Base-by-base conservation (phyloP, 768 basidiomycete genomes). In the Chalciporus piperatus region DNA sequence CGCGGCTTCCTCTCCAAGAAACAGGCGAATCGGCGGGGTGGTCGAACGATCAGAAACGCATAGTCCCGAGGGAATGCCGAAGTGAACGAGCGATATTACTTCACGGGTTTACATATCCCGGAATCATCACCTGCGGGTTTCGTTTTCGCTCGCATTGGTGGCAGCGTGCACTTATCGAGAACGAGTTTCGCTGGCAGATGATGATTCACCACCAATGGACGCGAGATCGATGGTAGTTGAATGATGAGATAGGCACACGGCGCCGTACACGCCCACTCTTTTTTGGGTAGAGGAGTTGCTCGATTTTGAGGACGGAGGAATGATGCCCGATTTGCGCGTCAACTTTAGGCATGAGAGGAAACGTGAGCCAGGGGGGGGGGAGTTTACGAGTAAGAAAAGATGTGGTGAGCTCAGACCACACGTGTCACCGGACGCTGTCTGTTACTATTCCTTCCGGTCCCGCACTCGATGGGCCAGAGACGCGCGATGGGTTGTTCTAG, bases 21-120 rank as follows among this genome's bases (percentile, higher is more conserved):
- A 40, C 13, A 25, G 38, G 35, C 4, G 25, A 41, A 41, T 32
- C 30, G 35, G 37, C 22, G 35, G 35, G 45, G 35, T 13, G 4
- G 19, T 20, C n/a, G 12, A 46, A 33, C 20, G 20, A 23, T 20
- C 45, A 45, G 48, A 45, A 46, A 11, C 25, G 23, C 10, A 45
- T 32, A 27, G 30, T 35, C 50, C 63, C 52, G 63, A 64, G 61
- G 55, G 42, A 40, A 53, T 57, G 53, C 46, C 61, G 64, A 58
- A 50, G 48, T 28, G 45, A 45, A 56, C 49, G 56, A 54, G 56
- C 39, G 46, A 43, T 50, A 60, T 64, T 57, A 66, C 62, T 62
- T 52, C 55, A 58, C 39, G 38, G 45, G 37, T 35, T 47, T 47
- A 51, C 54, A 58, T 48, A 37, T 50, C 47, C 48, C 41, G 51